These are phyloP conservation scores for Camillea tinctor DNA, from an alignment of 2,329 filamentous ascomycete species.

Conservation along the genomic window DNA sequence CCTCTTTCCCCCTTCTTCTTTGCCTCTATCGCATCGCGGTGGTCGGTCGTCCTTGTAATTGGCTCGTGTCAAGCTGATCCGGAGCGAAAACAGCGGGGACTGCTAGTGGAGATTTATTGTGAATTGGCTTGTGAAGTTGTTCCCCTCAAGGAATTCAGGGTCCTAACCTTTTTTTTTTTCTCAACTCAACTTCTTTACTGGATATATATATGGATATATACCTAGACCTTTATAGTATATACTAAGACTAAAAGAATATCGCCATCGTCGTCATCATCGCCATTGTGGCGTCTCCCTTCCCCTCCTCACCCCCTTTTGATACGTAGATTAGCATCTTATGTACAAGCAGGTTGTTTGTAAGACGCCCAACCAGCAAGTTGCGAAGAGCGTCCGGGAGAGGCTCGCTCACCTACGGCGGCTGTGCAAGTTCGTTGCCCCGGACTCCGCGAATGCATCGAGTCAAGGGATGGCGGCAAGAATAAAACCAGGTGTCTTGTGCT, in stretches of 20 bases:
- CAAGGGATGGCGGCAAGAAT: neutral
- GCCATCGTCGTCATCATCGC: no score
- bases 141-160: neutral
- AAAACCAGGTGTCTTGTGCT: slow-evolving; percentile 7
- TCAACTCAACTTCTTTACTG: no score
- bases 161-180: neutral
- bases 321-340: neutral
- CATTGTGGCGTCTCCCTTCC: no score
- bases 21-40: neutral
- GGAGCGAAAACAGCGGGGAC: neutral
- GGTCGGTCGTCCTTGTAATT: neutral
- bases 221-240: no score
- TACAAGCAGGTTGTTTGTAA: neutral
- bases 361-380: neutral
- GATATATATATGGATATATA: no score
- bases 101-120: neutral
- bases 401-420: neutral
- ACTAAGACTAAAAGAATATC: no score
- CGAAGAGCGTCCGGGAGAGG: neutral
- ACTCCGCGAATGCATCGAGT: neutral
- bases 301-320: no score
- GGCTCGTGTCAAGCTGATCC: neutral
- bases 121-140: neutral
- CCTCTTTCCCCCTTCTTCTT: neutral
- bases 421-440: neutral